Evolutionary conservation across 164 flowering plant species (phyloP), one percentile per base, ranked within the genome.

Genomic region (Piper betle): DNA sequence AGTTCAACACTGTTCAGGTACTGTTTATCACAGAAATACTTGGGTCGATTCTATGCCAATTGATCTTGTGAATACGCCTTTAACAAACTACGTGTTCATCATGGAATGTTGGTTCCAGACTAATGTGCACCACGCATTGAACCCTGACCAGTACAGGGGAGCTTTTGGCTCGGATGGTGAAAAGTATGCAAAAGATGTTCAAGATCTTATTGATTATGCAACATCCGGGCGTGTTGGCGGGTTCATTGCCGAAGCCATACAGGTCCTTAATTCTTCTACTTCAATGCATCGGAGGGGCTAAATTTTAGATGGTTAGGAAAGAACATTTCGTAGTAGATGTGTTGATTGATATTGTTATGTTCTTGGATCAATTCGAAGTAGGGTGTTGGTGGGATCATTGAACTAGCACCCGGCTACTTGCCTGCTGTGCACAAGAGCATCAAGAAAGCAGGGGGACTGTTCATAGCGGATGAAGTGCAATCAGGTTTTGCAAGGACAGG

Each of bases 311-410:
- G n/a, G n/a, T n/a, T n/a, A n/a, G n/a, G n/a, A n/a, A n/a, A n/a
- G n/a, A n/a, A n/a, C n/a, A n/a, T n/a, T n/a, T n/a, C n/a, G n/a
- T n/a, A n/a, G n/a, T n/a, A n/a, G n/a, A n/a, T n/a, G n/a, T n/a
- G n/a, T n/a, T n/a, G n/a, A n/a, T n/a, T n/a, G n/a, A n/a, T n/a
- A n/a, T n/a, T n/a, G n/a, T n/a, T n/a, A n/a, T n/a, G n/a, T 43
- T 6, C 50, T 7, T 43, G 8, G 8, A 8, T 43, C 12, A 43
- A 43, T 43, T 3, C 50, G 12, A 43, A 40, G 58, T 72, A 93
- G 98, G 97, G 98, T 55, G 98, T 93, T 1, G 97, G 98, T 56
- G 97, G 96, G 39, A 81, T 86, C n/a, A 33, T 82, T 39, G 98
- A 93, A 64, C 73, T 84, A 68, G 96, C 97, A 41, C 92, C 96